Evolutionary conservation across 345 rosid genomes (phyloP), one percentile per base, ranked within the genome.

Genomic region (Aurinia saxatilis): DNA sequence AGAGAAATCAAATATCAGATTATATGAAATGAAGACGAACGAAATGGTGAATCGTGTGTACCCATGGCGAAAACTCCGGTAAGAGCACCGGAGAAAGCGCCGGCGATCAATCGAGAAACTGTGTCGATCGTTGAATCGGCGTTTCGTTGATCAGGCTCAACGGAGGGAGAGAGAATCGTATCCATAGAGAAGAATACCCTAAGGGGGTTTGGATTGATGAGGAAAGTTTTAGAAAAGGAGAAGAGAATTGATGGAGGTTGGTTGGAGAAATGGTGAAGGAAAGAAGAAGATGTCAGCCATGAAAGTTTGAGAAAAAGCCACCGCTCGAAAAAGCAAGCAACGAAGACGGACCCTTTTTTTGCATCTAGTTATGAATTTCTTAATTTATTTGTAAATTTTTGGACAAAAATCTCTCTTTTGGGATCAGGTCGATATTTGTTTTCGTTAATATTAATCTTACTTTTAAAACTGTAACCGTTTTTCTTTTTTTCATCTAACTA

Each of bases 51-150:
- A 66, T 2, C n/a, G 6, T 5, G 17, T 40, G 50, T 41, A 88
- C 96, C 84, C 38, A 85, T 67, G 44, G 88, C 93, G 49, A 88
- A 80, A 61, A 85, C 54, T 3, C 92, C 90, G 1, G 87, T 78
- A 18, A 85, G 82, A 59, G 88, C 80, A 0, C 86, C 84, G 34
- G 87, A 80, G 47, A 85, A 61, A 51, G 76, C 87, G 14, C 81
- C 82, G 63, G 84, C 31, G 18, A 79, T 56, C 45, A 82, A 59
- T 14, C 81, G 70, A 52, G 81, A 88, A 8, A 78, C 70, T 30
- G 59, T 37, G 39, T 73, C 78, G 66, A 75, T 55, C 37, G 73
- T 69, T 46, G 73, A 44, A 18, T 54, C 66, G 50, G 68, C 44
- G 55, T 66, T 71, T 56, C 21, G n/a, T n/a, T n/a, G 41, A 49